phyloP scores from a whole-genome alignment of 805 yeast species.

The Jamesozyma lodderae region DNA sequence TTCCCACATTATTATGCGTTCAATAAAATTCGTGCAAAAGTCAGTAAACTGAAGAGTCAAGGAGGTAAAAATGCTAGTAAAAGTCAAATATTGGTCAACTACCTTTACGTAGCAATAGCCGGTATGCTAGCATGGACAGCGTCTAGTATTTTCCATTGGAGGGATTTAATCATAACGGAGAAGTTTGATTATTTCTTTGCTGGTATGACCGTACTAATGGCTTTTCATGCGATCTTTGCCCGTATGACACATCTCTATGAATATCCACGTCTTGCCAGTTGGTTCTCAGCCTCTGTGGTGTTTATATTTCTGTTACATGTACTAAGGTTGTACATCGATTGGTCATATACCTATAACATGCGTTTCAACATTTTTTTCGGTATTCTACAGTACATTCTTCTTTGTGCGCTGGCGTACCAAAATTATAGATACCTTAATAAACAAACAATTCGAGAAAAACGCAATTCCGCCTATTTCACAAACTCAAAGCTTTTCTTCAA shows the following conservation, averaged over 20 bases:
- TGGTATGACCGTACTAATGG: constrained; percentile 74
- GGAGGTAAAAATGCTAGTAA: constrained; percentile 3
- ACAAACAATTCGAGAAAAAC: background rate
- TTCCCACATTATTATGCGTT: constrained; percentile 52
- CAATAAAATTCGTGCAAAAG: constrained; percentile 24
- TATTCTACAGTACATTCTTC: constrained; percentile 51
- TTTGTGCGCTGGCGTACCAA: constrained; percentile 26
- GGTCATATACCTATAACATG: constrained; percentile 95
- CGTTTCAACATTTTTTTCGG: constrained; percentile 77
- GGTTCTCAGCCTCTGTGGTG: constrained; percentile 36
- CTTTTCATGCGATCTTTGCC: constrained; percentile 58
- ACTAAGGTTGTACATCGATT: constrained; percentile 52
- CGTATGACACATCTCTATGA: constrained; percentile 54
- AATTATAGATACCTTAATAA: constrained; percentile 18
- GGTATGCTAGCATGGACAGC: constrained; percentile 85
- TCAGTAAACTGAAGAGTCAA: constrained; percentile 7
- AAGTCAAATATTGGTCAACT: constrained; percentile 14
- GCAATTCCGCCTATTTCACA: constrained; percentile 2
- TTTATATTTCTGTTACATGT: constrained; percentile 57
- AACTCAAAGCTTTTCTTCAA: constrained; percentile 9
- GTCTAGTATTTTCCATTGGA: constrained; percentile 77
- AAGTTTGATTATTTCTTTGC: constrained; percentile 88
- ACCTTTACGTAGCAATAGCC: constrained; percentile 39
- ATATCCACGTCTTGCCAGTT: constrained; percentile 25
- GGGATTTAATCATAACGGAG: constrained; percentile 76